Conservation (phyloP, 2,329 filamentous ascomycete species). For the Leptographium procerum region DNA sequence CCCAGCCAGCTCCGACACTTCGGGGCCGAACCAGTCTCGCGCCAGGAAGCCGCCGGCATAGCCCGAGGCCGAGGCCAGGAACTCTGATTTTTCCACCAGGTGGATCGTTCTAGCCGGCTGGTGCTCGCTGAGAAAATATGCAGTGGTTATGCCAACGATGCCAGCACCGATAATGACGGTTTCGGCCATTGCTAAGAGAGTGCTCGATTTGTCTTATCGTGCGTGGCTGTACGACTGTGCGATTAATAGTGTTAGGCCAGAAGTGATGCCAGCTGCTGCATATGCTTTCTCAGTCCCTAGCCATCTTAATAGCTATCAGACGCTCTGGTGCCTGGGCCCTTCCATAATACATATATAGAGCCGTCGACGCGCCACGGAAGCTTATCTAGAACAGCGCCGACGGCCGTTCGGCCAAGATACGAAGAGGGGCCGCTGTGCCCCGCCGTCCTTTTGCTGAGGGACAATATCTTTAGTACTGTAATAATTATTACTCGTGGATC, state of each 20-base stretch:
- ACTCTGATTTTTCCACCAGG: slow-evolving; percentile 35
- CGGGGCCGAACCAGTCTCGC: slow-evolving; percentile 56
- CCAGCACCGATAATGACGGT: slow-evolving; percentile 60
- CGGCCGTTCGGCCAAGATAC: too few species aligned
- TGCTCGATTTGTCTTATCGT: too few species aligned
- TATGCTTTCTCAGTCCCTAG: too few species aligned
- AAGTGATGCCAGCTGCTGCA: too few species aligned
- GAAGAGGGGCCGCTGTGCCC: neutral
- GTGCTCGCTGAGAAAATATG: slow-evolving; percentile 55
- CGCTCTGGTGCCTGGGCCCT: too few species aligned
- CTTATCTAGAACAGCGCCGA: neutral
- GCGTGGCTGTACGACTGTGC: too few species aligned
- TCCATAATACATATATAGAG: too few species aligned
- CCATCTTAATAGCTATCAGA: too few species aligned
- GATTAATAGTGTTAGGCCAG: too few species aligned
- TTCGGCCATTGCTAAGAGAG: slow-evolving; percentile 30
- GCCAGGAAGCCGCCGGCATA: slow-evolving; percentile 65
- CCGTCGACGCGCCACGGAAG: too few species aligned
- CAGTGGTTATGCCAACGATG: slow-evolving; percentile 58
- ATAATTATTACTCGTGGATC: too few species aligned
- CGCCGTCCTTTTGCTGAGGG: neutral
- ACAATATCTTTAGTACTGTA: too few species aligned
- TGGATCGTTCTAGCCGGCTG: slow-evolving; percentile 31
- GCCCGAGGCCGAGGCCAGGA: slow-evolving; percentile 66
- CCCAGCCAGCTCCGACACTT: slow-evolving; percentile 42